Conservation (phyloP, 2,329 filamentous ascomycete genomes). For the Arthrobotrys megalospora region DNA sequence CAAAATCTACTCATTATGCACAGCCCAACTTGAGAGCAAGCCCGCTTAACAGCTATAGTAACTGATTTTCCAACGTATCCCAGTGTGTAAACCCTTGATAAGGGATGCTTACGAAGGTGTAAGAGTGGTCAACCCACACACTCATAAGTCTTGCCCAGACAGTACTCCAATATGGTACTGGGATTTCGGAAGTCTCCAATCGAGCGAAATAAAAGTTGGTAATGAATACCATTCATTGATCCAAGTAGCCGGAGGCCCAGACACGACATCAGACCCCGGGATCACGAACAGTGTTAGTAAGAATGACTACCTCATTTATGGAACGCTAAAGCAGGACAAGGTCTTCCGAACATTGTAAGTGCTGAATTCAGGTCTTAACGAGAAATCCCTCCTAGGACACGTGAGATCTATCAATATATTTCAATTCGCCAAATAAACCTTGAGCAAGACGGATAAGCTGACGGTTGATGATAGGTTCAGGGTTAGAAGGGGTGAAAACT, state of each 20-base stretch:
- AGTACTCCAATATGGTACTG: slow-evolving; percentile 41
- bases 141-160: not conserved
- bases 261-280: slow-evolving; percentile 36
- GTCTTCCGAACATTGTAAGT: slow-evolving; percentile 44
- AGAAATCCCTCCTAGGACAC: too few species aligned
- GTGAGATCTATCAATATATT: too few species aligned
- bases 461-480: slow-evolving; percentile 28
- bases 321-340: not conserved
- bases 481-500: slow-evolving; percentile 15
- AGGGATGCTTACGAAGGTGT: not conserved
- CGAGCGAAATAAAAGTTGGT: not conserved
- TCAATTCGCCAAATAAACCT: too few species aligned
- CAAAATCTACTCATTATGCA: too few species aligned
- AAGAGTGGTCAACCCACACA: not conserved
- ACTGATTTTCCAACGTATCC: not conserved
- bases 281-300: slow-evolving; percentile 12
- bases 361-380: not conserved
- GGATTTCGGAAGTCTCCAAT: slow-evolving; percentile 22
- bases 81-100: slow-evolving; percentile 43
- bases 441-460: too few species aligned
- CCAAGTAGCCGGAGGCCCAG: slow-evolving; percentile 34
- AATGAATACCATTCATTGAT: slow-evolving; percentile 22
- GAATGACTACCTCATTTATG: slow-evolving; percentile 10
- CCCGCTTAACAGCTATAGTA: not conserved
- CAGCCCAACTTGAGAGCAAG: not conserved